These are phyloP conservation scores for Saccharomycopsis schoenii DNA, from an alignment of 805 yeast species.

Conservation along the genomic window DNA sequence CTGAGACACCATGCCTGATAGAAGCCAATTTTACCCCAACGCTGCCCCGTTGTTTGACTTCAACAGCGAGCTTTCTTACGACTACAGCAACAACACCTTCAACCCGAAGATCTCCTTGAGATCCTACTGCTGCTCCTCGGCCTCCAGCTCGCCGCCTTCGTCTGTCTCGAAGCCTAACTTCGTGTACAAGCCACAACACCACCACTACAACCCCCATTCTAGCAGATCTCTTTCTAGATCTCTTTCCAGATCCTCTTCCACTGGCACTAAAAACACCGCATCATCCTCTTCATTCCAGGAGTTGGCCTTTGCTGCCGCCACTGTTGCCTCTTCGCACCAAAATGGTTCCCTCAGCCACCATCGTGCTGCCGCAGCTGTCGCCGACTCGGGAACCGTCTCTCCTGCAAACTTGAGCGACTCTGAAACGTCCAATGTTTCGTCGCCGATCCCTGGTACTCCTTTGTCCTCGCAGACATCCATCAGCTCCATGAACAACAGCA, in stretches of 20 bases:
- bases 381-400: not conserved
- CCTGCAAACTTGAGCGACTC: not conserved
- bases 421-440: not conserved
- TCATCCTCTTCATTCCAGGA: not conserved
- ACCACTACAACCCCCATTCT: not conserved
- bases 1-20: not conserved
- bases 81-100: slow-evolving; percentile 16
- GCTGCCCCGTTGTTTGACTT: slow-evolving; percentile 1
- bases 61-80: slow-evolving; percentile 13
- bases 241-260: not conserved
- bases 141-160: slow-evolving; percentile 6
- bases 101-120: slow-evolving; percentile 18
- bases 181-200: not conserved
- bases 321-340: not conserved
- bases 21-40: not conserved
- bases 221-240: not conserved
- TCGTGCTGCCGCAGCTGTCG: not conserved
- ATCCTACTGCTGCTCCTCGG: slow-evolving; percentile 10
- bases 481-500: slow-evolving; percentile 1
- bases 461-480: not conserved
- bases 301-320: not conserved
- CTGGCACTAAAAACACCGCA: not conserved
- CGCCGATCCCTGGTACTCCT: not conserved
- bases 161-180: not conserved
- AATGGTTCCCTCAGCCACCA: not conserved